A percentile compares a stretch with the other conserved stretches of the same genome.
phyloP scores from a whole-genome alignment of 768 basidiomycete species.

The Tylopilus subfusipes region DNA sequence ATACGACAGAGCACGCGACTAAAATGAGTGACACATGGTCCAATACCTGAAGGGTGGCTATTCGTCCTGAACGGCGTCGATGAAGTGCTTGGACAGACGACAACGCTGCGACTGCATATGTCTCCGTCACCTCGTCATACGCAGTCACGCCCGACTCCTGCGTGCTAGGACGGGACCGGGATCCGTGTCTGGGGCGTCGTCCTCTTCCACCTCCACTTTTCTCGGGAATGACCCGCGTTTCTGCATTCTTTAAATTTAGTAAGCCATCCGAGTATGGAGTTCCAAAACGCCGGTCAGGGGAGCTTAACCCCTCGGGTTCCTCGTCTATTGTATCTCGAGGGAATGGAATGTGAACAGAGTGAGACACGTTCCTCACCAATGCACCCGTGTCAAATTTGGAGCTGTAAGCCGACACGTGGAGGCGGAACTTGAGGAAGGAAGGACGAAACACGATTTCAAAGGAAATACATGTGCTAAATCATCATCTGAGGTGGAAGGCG shows the following conservation, averaged over 20 bases:
- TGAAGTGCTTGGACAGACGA: background rate
- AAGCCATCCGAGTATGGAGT: background rate
- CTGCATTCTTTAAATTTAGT: background rate
- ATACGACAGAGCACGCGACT: no score
- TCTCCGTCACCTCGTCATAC: background rate
- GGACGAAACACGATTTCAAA: background rate
- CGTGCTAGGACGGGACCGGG: background rate
- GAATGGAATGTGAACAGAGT: constrained; percentile 1
- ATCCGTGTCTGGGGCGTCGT: background rate
- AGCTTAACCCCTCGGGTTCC: background rate
- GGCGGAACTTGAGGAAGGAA: background rate
- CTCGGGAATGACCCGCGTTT: background rate
- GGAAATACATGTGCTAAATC: background rate
- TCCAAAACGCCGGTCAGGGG: background rate
- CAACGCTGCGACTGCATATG: background rate
- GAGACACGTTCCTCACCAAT: background rate
- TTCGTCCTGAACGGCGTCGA: background rate
- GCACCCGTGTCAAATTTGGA: background rate
- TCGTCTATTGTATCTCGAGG: constrained; percentile 4
- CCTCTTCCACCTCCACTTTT: background rate
- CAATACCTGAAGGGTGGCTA: background rate
- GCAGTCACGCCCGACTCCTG: background rate
- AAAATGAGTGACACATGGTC: no score
- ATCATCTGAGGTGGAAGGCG: background rate
- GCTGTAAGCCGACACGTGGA: background rate